phyloP scores from a whole-genome alignment of 169 alveolate species.

The Cryptosporidium xiaoi region DNA sequence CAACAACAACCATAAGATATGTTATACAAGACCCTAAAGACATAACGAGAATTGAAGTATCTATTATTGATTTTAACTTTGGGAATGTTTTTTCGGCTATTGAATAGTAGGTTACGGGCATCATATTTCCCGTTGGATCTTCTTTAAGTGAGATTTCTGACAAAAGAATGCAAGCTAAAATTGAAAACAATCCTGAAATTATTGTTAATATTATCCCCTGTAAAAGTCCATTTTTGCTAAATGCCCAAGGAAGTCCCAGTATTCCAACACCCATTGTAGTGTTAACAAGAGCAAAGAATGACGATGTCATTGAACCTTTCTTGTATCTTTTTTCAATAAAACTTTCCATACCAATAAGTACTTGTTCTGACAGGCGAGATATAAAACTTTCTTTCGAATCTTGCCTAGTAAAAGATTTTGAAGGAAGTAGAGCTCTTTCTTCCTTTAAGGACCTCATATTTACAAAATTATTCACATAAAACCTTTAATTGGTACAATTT shows the following conservation, averaged over 20 bases:
- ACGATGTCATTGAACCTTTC: constrained; percentile 61
- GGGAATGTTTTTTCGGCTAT: constrained; percentile 73
- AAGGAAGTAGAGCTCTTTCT: constrained; percentile 42
- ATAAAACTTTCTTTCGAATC: constrained; percentile 59
- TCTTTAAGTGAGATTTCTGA: constrained; percentile 50
- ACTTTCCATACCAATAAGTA: constrained; percentile 70
- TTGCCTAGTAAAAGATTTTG: constrained; percentile 12
- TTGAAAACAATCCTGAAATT: constrained; percentile 63
- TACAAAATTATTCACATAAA: no score
- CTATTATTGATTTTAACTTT: constrained; percentile 19
- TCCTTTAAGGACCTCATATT: constrained; percentile 26
- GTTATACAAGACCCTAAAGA: constrained; percentile 64
- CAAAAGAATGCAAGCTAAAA: constrained; percentile 56
- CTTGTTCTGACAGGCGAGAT: constrained; percentile 67
- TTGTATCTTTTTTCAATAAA: constrained; percentile 45
- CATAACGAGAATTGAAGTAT: constrained; percentile 55
- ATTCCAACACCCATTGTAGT: constrained; percentile 74
- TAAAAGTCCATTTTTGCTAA: constrained; percentile 61
- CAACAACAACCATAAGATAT: constrained; percentile 64
- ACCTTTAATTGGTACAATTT: no score
- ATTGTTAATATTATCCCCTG: constrained; percentile 52
- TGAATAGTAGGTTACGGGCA: constrained; percentile 63
- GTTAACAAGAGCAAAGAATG: constrained; percentile 69
- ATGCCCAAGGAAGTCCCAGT: constrained; percentile 75
- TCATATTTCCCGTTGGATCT: constrained; percentile 46